Evolutionary conservation across 352 stramenopile species (phyloP).

Genomic region (Phytophthora meadii): DNA sequence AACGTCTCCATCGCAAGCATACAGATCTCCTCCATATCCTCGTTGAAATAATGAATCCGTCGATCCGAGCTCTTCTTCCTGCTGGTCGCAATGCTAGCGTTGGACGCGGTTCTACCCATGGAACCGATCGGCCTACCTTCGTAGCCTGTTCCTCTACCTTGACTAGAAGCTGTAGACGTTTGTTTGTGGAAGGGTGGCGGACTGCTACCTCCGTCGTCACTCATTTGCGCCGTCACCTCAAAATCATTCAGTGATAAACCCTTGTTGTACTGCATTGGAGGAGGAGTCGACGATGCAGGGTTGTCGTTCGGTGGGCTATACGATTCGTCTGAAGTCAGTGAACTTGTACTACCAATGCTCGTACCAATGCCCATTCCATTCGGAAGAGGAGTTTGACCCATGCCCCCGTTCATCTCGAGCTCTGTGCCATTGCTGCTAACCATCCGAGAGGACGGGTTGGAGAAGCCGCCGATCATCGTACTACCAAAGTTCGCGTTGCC

Average conservation of each 20-base stretch:
- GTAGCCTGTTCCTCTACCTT: slow-evolving; percentile 38
- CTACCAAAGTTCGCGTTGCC: slow-evolving; percentile 30
- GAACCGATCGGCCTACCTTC: slow-evolving; percentile 36
- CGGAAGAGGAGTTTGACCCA: slow-evolving; percentile 8
- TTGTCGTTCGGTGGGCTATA: slow-evolving; percentile 49
- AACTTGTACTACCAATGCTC: slow-evolving; percentile 57
- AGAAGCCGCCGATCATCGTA: slow-evolving; percentile 28
- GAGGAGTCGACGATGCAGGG: slow-evolving; percentile 30
- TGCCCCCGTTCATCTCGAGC: slow-evolving; percentile 30
- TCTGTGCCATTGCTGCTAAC: slow-evolving; percentile 41
- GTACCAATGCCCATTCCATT: slow-evolving; percentile 25
- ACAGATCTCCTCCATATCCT: slow-evolving; percentile 90
- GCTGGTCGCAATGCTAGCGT: slow-evolving; percentile 39
- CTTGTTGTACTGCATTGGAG: slow-evolving; percentile 36
- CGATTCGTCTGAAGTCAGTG: slow-evolving; percentile 58
- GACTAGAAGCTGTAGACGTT: slow-evolving; percentile 29
- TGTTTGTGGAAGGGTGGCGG: slow-evolving; percentile 33
- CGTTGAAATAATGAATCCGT: slow-evolving; percentile 88
- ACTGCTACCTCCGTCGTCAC: slow-evolving; percentile 36
- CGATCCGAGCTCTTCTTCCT: slow-evolving; percentile 53
- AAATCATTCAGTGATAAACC: slow-evolving; percentile 59
- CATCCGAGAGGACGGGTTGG: slow-evolving; percentile 22
- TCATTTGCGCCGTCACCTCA: slow-evolving; percentile 44
- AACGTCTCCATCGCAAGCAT: slow-evolving; percentile 89
- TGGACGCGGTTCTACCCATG: slow-evolving; percentile 44